Base-by-base conservation (phyloP, 352 stramenopile species). In the Globisporangium polare region DNA sequence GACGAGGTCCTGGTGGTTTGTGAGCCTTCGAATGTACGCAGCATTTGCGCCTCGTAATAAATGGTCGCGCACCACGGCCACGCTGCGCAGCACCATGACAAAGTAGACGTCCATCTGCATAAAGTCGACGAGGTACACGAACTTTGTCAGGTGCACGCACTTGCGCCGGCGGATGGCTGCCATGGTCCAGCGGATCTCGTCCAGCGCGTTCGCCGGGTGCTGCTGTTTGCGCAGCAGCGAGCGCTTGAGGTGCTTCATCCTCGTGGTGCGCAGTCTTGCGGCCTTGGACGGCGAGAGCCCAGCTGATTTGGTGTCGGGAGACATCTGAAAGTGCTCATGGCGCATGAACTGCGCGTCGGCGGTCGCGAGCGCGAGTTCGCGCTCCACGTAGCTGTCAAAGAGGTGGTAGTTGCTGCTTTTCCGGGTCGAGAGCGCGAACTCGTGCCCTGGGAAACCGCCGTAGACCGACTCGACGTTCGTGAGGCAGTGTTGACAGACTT, bases 171-270 rank as follows among this genome's bases (percentile, higher is more conserved):
- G 77, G 18, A 90, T 88, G 1, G 83, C 80, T 7, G 80, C 83
- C 53, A 90, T 68, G 1, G 80, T 90, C 83, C 83, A 92, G 2
- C 75, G 75, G 57, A 90, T 85, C 29, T 87, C 67, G 29, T 83
- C 74, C 18, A 84, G 18, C 0, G 72, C 63, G 26, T 80, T 66
- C n/a, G 63, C 15, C 24, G 68, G 54, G 17, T 43, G 43, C n/a
- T 68, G 60, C 13, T 64, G 35, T 13, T 70, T 33, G 26, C 66
- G 60, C n/a, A 57, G 50, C 15, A 71, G 20, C 7, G 50, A 62
- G 53, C 41, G 60, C 61, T 70, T 68, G 22, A 71, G 62, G 17
- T 67, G 63, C 35, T 61, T 62, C 17, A 62, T 68, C 33, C 62
- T 58, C 1, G 46, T 73, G 18, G 27, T 63, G 8, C 59, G 58